phyloP scores from a whole-genome alignment of 176 grass and related monocot species.

The Lolium perenne region DNA sequence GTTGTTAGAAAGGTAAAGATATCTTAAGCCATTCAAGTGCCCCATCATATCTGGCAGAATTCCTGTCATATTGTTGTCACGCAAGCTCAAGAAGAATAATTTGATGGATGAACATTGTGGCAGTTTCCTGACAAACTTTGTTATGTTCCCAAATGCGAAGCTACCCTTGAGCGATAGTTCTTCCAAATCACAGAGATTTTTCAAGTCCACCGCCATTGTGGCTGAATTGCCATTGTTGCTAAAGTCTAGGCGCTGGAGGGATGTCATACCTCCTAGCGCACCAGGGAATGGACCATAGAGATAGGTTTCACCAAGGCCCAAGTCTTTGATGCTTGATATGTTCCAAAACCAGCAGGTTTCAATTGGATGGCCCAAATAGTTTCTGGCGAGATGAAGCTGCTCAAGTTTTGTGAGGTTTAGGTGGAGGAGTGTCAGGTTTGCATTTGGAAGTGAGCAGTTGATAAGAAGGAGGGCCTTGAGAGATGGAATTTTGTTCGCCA shows the following conservation, averaged over 20 bases:
- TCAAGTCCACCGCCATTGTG: neutral
- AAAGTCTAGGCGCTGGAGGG: neutral
- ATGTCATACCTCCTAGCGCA: no score
- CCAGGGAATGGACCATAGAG: no score
- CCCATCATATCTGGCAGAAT: neutral
- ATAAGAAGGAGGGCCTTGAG: neutral
- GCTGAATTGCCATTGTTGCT: neutral
- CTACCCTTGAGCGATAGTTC: neutral
- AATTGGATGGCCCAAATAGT: neutral
- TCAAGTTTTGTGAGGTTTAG: constrained; percentile 23
- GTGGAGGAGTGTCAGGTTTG: neutral
- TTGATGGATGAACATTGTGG: neutral
- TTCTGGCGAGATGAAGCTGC: neutral
- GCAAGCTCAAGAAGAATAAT: neutral
- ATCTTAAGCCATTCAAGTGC: neutral
- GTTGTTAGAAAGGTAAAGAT: neutral
- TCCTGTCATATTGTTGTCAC: neutral
- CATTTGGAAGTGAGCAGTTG: neutral
- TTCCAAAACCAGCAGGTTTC: neutral
- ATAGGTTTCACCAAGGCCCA: neutral
- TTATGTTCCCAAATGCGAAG: neutral
- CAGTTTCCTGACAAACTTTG: neutral
- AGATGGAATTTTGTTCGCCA: neutral
- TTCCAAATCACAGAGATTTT: constrained; percentile 28
- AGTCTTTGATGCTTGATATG: neutral